Conservation (phyloP, 2,329 filamentous ascomycete genomes). For the Calcarisporium arbuscula region DNA sequence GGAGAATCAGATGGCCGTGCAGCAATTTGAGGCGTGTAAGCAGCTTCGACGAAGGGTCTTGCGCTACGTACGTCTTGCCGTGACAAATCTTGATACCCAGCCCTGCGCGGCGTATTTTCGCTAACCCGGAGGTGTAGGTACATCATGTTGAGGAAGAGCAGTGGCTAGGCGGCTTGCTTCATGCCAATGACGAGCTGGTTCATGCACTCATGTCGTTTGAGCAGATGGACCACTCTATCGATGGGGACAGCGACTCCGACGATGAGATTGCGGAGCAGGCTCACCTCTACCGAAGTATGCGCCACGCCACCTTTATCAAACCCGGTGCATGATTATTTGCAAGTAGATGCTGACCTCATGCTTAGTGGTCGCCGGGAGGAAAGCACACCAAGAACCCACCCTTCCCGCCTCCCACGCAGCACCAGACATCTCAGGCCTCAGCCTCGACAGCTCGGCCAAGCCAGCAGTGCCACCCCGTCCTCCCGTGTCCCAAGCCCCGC, state of each 20-base stretch:
- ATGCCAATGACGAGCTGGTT: conserved; percentile 94
- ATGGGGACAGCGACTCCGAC: conserved; percentile 66
- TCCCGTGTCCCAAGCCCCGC: too few species aligned
- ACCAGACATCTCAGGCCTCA: conserved; percentile 40
- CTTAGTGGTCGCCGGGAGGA: conserved; percentile 43
- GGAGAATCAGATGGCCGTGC: conserved; percentile 68
- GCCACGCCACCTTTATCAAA: conserved; percentile 4
- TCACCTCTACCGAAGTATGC: conserved; percentile 55
- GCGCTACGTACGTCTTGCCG: conserved; percentile 58
- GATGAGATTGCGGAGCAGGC: conserved; percentile 63
- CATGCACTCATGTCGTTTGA: conserved; percentile 90
- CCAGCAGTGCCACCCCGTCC: conserved; percentile 38
- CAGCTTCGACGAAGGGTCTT: conserved; percentile 75
- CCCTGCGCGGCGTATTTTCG: neutral
- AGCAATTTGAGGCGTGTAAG: conserved; percentile 83
- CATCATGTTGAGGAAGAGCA: conserved; percentile 87
- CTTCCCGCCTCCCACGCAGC: conserved; percentile 33
- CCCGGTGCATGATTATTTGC: conserved; percentile 6
- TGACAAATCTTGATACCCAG: neutral
- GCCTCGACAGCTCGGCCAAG: conserved; percentile 33
- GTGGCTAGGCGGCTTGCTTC: conserved; percentile 83
- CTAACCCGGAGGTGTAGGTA: conserved; percentile 45
- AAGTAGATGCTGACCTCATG: conserved; percentile 12
- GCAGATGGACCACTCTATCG: conserved; percentile 81
- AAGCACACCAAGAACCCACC: conserved; percentile 28